These are phyloP conservation scores for Arthroderma uncinatum DNA, from an alignment of 2,329 filamentous ascomycete genomes.

Conservation along the genomic window DNA sequence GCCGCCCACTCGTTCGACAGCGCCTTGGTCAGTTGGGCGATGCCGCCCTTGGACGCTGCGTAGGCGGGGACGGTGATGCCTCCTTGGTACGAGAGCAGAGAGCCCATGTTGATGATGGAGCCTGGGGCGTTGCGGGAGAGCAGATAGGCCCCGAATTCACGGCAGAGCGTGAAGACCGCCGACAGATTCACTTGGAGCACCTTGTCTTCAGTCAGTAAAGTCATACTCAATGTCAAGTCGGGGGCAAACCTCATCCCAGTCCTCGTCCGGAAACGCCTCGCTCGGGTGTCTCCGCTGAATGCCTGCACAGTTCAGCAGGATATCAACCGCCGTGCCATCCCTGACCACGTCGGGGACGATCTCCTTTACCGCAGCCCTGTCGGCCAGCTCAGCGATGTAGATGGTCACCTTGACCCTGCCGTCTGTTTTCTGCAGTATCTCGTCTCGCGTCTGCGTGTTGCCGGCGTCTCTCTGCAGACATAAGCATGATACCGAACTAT, in stretches of 20 bases:
- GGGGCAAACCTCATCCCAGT: conserved; percentile 55
- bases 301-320: conserved; percentile 77
- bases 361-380: conserved; percentile 31
- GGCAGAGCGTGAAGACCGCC: conserved; percentile 65
- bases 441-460: conserved; percentile 35
- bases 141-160: conserved; percentile 71
- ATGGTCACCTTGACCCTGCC: conserved; percentile 30
- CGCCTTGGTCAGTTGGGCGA: conserved; percentile 74
- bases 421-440: conserved; percentile 29
- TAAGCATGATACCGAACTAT: not conserved
- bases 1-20: conserved; percentile 76
- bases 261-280: conserved; percentile 61
- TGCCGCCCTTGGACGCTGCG: conserved; percentile 72
- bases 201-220: not conserved
- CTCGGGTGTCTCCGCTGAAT: conserved; percentile 71
- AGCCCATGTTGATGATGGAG: conserved; percentile 70
- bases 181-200: conserved; percentile 81
- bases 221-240: not conserved
- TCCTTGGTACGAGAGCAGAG: conserved; percentile 72
- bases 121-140: conserved; percentile 49
- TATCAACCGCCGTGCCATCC: conserved; percentile 51
- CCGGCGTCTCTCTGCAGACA: conserved; percentile 42
- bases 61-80: conserved; percentile 83
- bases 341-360: conserved; percentile 31
- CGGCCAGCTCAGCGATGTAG: conserved; percentile 35